These are phyloP conservation scores for Exophiala aquamarina DNA, from an alignment of 2,329 filamentous ascomycete species.

Conservation along the genomic window DNA sequence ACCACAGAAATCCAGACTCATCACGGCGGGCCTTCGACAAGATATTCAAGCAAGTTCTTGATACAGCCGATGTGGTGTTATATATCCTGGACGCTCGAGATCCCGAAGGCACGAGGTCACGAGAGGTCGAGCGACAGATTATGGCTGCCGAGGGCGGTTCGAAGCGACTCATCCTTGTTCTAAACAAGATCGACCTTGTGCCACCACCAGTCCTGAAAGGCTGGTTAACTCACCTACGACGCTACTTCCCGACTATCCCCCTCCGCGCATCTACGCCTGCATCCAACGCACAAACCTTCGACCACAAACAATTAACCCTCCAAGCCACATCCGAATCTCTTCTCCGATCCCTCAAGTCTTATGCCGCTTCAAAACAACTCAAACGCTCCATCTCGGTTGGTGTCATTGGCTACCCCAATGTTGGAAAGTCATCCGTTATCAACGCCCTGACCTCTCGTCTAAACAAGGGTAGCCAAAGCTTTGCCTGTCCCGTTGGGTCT, in stretches of 20 bases:
- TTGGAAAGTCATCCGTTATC: constrained; percentile 95
- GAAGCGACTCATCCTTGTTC: constrained; percentile 84
- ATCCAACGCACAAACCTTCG: constrained; percentile 84
- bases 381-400: constrained; percentile 89
- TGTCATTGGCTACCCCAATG: constrained; percentile 93
- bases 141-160: constrained; percentile 82
- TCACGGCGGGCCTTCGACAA: constrained; percentile 92
- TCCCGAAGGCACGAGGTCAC: constrained; percentile 84
- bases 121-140: constrained; percentile 84
- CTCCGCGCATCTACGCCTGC: constrained; percentile 80
- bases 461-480: constrained; percentile 57
- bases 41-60: constrained; percentile 90
- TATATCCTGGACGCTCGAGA: constrained; percentile 90
- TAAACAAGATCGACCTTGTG: constrained; percentile 95
- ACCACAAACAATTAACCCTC: constrained; percentile 85
- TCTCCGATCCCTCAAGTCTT: constrained; percentile 87
- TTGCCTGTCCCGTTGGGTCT: constrained; percentile 81
- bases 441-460: constrained; percentile 83
- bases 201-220: constrained; percentile 77
- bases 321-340: constrained; percentile 82
- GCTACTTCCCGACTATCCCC: constrained; percentile 88
- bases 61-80: constrained; percentile 88
- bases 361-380: constrained; percentile 76
- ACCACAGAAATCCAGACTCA: constrained; percentile 49
- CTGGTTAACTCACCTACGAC: constrained; percentile 81